Evolutionary conservation across 1,284 basidiomycete genomes (phyloP), one percentile per base, ranked within the genome.

Genomic region (Boletellus deceptivus): DNA sequence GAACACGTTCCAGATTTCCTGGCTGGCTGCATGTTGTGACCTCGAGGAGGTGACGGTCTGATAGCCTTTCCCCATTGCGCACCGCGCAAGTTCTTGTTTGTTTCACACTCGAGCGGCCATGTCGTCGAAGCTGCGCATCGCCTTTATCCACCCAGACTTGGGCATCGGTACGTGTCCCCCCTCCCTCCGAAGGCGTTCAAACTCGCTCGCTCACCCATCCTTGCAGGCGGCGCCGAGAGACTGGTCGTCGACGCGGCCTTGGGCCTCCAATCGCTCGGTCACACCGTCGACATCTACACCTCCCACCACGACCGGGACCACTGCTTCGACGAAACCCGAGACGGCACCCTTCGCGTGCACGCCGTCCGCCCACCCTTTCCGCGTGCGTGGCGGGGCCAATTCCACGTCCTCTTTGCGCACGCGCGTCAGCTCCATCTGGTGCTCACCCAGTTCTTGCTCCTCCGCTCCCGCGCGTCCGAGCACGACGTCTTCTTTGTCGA

Each of bases 191-290:
- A 8, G 8, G 35, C 34, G 24, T 27, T 14, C 3, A 46, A n/a
- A 43, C 47, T 13, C 10, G 29, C 29, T 33, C n/a, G 45, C 43
- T 38, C 38, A 40, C 39, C 8, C 20, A 45, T n/a, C 16, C 24
- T 11, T 10, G 14, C 59, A 96, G 94, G 94, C 58, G 96, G 96
- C 13, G 96, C 96, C 1, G 96, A 99, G 70, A 79, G 94, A 40
- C 80, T 98, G 9, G 86, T 99, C 1, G 94, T 98, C n/a, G 96
- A 99, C 68, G 93, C 94, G 16, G 95, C 96, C 0, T 75, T 96
- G 0, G 88, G 91, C 1, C 74, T 99, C 14, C 89, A 98, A 68
- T 74, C 79, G 10, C 77, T 86, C 4, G 96, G 95, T 0, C 94
- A 98, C 67, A 74, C 80, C 0, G 91, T 99, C n/a, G 82, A 88